Evolutionary conservation across 169 alveolate species (phyloP).

Genomic region (Plasmodium coatneyi): DNA sequence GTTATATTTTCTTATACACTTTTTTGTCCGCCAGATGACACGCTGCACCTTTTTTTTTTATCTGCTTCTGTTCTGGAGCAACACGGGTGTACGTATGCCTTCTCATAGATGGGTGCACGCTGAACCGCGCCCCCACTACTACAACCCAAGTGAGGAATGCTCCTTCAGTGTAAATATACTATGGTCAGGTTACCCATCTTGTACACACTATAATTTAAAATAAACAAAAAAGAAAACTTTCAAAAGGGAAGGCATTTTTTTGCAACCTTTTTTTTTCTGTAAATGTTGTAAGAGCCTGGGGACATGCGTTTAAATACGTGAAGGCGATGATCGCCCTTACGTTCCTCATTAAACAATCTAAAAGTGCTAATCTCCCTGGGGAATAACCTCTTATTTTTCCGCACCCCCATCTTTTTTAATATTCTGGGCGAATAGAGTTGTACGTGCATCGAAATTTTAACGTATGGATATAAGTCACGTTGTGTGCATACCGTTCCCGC

Average conservation of each 20-base stretch:
- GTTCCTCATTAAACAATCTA: background rate
- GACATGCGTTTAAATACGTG: background rate
- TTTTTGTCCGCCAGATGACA: background rate
- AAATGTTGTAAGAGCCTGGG: background rate
- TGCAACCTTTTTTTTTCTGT: background rate
- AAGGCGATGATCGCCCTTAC: background rate
- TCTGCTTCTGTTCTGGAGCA: background rate
- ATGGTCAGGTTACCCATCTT: background rate
- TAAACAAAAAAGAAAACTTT: background rate
- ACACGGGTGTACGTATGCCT: background rate
- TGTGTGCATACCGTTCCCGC: background rate
- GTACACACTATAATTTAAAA: background rate
- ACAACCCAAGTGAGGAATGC: background rate
- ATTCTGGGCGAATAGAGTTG: background rate
- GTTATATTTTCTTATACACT: background rate
- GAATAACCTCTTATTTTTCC: background rate
- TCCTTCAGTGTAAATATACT: background rate
- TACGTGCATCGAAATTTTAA: background rate
- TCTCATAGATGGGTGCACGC: background rate
- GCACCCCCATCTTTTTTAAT: background rate
- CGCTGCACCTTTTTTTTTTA: background rate
- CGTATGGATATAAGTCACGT: background rate
- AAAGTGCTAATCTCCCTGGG: background rate
- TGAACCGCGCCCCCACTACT: background rate
- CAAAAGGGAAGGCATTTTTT: background rate